phyloP scores from a whole-genome alignment of 805 yeast species.

The Danielia reshetovae region DNA sequence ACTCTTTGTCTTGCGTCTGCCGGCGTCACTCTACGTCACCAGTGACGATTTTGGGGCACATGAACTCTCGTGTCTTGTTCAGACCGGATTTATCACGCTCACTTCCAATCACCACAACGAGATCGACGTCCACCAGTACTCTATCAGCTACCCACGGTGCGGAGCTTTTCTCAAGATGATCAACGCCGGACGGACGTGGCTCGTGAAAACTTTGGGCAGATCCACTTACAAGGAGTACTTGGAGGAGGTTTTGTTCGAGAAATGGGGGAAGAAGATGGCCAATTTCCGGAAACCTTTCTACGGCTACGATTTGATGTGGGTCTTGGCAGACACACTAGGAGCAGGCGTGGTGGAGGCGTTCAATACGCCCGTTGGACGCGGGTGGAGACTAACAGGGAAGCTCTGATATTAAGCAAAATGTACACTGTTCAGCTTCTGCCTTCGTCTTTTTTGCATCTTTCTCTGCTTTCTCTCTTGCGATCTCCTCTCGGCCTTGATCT shows the following conservation, averaged over 20 bases:
- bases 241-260: slow-evolving; percentile 38
- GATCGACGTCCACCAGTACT: slow-evolving; percentile 36
- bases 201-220: slow-evolving; percentile 36
- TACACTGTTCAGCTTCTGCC: slow-evolving; percentile 31
- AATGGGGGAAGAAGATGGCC: slow-evolving; percentile 43
- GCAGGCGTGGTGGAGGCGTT: slow-evolving; percentile 50
- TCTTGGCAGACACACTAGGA: slow-evolving; percentile 49
- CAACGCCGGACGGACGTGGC: slow-evolving; percentile 41
- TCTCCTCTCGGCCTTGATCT: slow-evolving; percentile 72
- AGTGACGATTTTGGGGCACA: slow-evolving; percentile 21
- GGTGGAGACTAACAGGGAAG: slow-evolving; percentile 55
- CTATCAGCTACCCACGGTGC: slow-evolving; percentile 46
- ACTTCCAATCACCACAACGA: slow-evolving; percentile 42
- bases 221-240: slow-evolving; percentile 40
- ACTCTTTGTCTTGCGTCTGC: slow-evolving; percentile 19
- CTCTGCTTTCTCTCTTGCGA: slow-evolving; percentile 79
- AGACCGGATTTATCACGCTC: slow-evolving; percentile 42
- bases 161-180: slow-evolving; percentile 46
- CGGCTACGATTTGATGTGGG: slow-evolving; percentile 49
- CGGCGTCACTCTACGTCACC: slow-evolving; percentile 26
- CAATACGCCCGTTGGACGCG: slow-evolving; percentile 51
- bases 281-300: slow-evolving; percentile 45
- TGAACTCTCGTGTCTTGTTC: slow-evolving; percentile 30
- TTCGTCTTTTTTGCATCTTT: slow-evolving; percentile 65
- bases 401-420: slow-evolving; percentile 18